Conservation (phyloP, 352 stramenopile genomes). For the Globisporangium solare region DNA sequence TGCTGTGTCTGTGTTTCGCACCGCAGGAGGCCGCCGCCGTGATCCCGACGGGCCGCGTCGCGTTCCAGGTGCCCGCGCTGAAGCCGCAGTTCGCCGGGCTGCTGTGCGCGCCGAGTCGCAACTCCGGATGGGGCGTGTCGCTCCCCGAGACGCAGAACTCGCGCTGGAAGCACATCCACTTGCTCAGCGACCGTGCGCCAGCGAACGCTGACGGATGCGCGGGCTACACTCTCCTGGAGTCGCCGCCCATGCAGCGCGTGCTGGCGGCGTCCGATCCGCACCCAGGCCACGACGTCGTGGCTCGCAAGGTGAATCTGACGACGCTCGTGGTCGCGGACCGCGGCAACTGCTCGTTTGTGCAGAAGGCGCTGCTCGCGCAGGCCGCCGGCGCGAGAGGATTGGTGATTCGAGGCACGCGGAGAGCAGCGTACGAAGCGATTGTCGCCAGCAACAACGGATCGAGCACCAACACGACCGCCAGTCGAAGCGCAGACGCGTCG, state of each 20-base stretch:
- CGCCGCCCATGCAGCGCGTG: constrained; percentile 4
- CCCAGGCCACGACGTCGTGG: too few relatives aligned
- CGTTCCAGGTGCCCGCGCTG: constrained; percentile 31
- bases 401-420: constrained; percentile 53
- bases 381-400: constrained; percentile 45
- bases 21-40: constrained; percentile 16
- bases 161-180: constrained; percentile 44
- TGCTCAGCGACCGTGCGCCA: constrained; percentile 19
- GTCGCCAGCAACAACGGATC: constrained; percentile 22
- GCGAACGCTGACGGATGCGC: constrained; percentile 38
- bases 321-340: constrained; percentile 58
- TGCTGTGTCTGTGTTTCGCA: background rate
- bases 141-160: constrained; percentile 44
- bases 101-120: constrained; percentile 45
- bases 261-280: constrained; percentile 6
- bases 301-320: constrained; percentile 11
- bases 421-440: constrained; percentile 55
- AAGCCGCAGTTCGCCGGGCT: constrained; percentile 37
- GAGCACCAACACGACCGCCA: constrained; percentile 25
- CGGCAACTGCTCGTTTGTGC: constrained; percentile 72
- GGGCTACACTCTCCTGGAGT: constrained; percentile 21
- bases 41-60: constrained; percentile 39
- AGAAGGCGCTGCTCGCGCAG: constrained; percentile 54
- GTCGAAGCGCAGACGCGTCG: background rate
- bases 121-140: constrained; percentile 50